phyloP scores from a whole-genome alignment of 2,329 filamentous ascomycete genomes.

The Penicillium sp. region DNA sequence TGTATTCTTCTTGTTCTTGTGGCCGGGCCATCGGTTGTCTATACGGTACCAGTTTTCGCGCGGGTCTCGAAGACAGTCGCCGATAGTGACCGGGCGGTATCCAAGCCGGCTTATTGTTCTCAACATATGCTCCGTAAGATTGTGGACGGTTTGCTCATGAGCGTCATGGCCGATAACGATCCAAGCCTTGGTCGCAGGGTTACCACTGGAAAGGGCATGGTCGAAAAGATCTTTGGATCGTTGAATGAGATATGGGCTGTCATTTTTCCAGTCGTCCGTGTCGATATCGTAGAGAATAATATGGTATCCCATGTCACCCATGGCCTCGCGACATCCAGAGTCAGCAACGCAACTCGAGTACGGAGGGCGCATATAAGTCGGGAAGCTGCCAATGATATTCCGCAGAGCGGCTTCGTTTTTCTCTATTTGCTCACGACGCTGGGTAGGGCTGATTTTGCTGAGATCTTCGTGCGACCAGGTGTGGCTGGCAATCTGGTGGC shows the following conservation, averaged over 20 bases:
- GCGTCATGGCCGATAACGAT: constrained; percentile 45
- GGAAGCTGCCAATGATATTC: constrained; percentile 50
- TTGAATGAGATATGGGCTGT: constrained; percentile 37
- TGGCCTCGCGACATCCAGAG: constrained; percentile 42
- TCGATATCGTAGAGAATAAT: constrained; percentile 49
- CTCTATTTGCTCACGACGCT: constrained; percentile 44
- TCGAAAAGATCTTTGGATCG: constrained; percentile 43
- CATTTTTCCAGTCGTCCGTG: constrained; percentile 47
- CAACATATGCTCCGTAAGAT: constrained; percentile 44
- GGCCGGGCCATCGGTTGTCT: constrained; percentile 28
- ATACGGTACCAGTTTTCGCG: constrained; percentile 43
- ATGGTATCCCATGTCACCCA: constrained; percentile 51
- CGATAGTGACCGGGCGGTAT: constrained; percentile 43
- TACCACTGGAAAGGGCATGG: constrained; percentile 27
- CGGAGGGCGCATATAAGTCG: constrained; percentile 55
- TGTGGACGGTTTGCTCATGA: constrained; percentile 44
- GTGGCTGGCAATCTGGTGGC: constrained; percentile 54
- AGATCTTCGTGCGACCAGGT: constrained; percentile 54
- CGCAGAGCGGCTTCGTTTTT: constrained; percentile 49
- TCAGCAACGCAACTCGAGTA: constrained; percentile 43
- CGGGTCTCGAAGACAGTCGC: constrained; percentile 43
- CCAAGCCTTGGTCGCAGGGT: constrained; percentile 33
- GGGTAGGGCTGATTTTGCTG: constrained; percentile 36
- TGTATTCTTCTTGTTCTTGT: constrained; percentile 11
- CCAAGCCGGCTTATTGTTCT: constrained; percentile 28